Conservation (phyloP, 176 grass and related monocot species). For the Pontederia paniculata region DNA sequence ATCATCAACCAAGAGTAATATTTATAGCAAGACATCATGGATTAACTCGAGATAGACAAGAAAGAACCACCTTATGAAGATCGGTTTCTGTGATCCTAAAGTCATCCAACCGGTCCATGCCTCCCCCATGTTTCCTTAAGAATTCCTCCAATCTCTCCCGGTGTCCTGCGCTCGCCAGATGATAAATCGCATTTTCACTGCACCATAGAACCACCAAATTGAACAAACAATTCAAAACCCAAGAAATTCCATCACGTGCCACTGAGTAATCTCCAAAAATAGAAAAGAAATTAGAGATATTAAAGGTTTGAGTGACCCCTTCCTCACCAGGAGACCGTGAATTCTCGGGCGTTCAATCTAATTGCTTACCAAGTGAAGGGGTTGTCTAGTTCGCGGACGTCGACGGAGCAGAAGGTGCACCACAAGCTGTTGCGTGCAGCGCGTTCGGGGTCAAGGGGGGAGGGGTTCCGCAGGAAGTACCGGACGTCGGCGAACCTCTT, state of each 20-base stretch:
- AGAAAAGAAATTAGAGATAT: constrained; percentile 6
- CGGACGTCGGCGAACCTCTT: constrained; percentile 54
- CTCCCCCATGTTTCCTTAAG: constrained; percentile 56
- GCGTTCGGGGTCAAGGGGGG: constrained; percentile 7
- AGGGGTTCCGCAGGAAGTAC: constrained; percentile 29
- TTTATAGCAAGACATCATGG: too few relatives aligned
- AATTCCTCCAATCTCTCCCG: constrained; percentile 53
- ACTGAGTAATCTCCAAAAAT: neutral
- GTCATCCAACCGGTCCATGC: constrained; percentile 42
- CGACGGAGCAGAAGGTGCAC: constrained; percentile 60
- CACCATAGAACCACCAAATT: constrained; percentile 1
- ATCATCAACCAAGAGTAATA: too few relatives aligned
- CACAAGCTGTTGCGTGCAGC: constrained; percentile 27
- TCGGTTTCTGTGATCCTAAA: constrained; percentile 63
- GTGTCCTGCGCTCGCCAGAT: constrained; percentile 59
- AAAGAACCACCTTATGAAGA: constrained; percentile 41
- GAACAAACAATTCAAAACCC: neutral
- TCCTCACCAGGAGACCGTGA: too few relatives aligned
- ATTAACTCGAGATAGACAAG: neutral
- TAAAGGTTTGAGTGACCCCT: too few relatives aligned
- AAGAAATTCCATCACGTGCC: neutral
- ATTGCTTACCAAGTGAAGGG: constrained; percentile 40
- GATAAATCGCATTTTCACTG: constrained; percentile 60
- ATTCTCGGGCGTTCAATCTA: too few relatives aligned
- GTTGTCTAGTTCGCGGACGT: constrained; percentile 40